Evolutionary conservation across 2,329 filamentous ascomycete genomes (phyloP), one percentile per base, ranked within the genome.

Genomic region (Colletotrichum sp.): DNA sequence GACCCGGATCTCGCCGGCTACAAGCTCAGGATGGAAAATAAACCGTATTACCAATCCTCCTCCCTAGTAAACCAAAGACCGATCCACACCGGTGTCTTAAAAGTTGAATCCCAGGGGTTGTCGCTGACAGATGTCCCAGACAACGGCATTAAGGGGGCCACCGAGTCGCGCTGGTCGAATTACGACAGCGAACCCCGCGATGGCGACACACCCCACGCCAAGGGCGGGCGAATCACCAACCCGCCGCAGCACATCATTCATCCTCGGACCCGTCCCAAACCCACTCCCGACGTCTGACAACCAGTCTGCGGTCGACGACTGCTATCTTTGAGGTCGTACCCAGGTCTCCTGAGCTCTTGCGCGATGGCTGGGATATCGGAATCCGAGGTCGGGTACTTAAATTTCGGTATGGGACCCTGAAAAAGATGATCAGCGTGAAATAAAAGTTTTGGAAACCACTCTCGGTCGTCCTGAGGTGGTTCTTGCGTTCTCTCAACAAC

Each of bases 161-260:
- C 48, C 66, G 43, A 75, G 70, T 58, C 61, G 70, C 48, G 56
- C 16, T 32, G 43, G 65, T 66, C 70, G 70, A 58, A 75, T 75
- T 70, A 73, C 74, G 74, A 75, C 74, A 75, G 70, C 36, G 64
- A 48, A 61, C 74, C 74, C 74, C 70, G 74, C 74, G 74, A 75
- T 75, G 74, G 74, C 74, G 74, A 75, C 74, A 75, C 70, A 34
- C 70, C 74, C 74, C 74, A 75, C 74, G 74, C 70, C 74, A 58
- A 73, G 32, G 27, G 52, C 27, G 65, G 48, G 58, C 74, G 70
- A 75, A 75, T 75, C 74, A 75, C 22, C 70, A 74, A 22, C 64
- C 43, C 64, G 28, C 65, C 43, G 58, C 58, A 75, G 74, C 74
- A 75, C 74, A 75, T 75, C 74, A 75, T 75, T 34, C 32, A 48